phyloP scores from a whole-genome alignment of 2,329 filamentous ascomycete species.

The Macrophomina pseudophaseolina region DNA sequence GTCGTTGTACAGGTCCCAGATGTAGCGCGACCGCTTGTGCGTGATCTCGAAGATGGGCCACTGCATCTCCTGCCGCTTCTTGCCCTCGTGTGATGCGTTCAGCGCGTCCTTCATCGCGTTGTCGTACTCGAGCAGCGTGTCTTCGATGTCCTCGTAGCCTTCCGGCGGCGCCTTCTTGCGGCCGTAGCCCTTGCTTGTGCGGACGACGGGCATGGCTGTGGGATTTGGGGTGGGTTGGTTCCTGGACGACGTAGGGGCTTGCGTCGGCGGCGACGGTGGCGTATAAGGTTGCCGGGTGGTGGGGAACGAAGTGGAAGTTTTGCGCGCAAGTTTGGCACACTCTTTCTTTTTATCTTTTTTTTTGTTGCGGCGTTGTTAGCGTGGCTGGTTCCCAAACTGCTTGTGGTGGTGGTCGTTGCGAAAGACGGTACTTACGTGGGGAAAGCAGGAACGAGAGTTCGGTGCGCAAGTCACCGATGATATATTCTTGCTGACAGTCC shows the following conservation, averaged over 20 bases:
- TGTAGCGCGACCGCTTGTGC: slow-evolving; percentile 88
- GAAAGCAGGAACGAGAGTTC: slow-evolving; percentile 1
- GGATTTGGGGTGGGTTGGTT: background rate
- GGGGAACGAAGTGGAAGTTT: background rate
- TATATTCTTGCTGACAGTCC: slow-evolving; percentile 19
- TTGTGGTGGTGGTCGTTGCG: slow-evolving; percentile 12
- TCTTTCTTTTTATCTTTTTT: background rate
- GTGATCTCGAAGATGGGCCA: slow-evolving; percentile 99
- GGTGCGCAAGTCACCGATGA: slow-evolving; percentile 15
- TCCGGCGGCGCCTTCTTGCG: slow-evolving; percentile 83
- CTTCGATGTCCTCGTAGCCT: slow-evolving; percentile 86
- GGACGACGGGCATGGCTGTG: slow-evolving; percentile 72
- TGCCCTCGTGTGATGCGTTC: slow-evolving; percentile 77
- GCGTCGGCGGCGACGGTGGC: background rate
- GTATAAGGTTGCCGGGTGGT: background rate
- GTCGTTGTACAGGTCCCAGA: slow-evolving; percentile 97
- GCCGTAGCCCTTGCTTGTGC: slow-evolving; percentile 62
- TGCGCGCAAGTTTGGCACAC: background rate
- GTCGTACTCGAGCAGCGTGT: slow-evolving; percentile 81
- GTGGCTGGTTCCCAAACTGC: background rate
- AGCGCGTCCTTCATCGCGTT: slow-evolving; percentile 97
- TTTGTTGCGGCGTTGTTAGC: slow-evolving; percentile 25
- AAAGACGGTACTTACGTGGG: slow-evolving; percentile 26
- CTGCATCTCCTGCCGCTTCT: slow-evolving; percentile 87
- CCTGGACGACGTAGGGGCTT: background rate